A percentile compares a stretch with the other conserved stretches of the same genome.
Conservation (phyloP, 352 stramenopile genomes). For the Globisporangium rhizosaccharum region DNA sequence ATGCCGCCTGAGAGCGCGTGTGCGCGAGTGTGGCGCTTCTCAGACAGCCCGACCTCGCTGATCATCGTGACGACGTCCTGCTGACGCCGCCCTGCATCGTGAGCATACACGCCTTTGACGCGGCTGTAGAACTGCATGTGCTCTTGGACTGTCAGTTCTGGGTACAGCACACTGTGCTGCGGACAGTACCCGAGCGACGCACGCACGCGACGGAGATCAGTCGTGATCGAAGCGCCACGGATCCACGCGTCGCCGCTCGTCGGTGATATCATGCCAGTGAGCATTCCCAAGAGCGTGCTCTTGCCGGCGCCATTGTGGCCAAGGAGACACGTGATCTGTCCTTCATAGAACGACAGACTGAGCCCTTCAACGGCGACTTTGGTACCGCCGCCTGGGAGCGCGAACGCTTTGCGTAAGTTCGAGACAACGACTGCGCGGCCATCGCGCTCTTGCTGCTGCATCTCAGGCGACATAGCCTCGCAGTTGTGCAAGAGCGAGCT, state of each 20-base stretch:
- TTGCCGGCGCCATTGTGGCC: constrained; percentile 96
- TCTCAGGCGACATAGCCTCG: constrained; percentile 31
- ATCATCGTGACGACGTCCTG: constrained; percentile 62
- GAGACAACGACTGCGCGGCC: constrained; percentile 54
- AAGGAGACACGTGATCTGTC: constrained; percentile 92
- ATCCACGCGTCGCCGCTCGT: constrained; percentile 55
- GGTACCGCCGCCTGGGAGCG: constrained; percentile 30
- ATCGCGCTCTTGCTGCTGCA: constrained; percentile 47
- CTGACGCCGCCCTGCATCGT: constrained; percentile 1
- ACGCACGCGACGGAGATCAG: constrained; percentile 86
- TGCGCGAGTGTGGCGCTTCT: constrained; percentile 73
- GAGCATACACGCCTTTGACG: constrained; percentile 80
- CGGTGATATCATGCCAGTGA: constrained; percentile 65
- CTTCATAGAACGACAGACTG: constrained; percentile 86
- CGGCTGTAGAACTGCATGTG: constrained; percentile 92
- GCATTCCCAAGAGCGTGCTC: constrained; percentile 78
- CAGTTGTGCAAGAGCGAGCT: neutral
- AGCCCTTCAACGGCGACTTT: constrained; percentile 89
- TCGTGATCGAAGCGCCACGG: constrained; percentile 42
- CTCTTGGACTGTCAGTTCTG: constrained; percentile 93
- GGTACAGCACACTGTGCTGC: constrained; percentile 96
- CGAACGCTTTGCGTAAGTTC: constrained; percentile 74
- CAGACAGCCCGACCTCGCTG: constrained; percentile 81
- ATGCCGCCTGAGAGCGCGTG: constrained; percentile 70
- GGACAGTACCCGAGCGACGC: constrained; percentile 93